Conservation (phyloP, 2,329 filamentous ascomycete species). For the Alternaria sp. region DNA sequence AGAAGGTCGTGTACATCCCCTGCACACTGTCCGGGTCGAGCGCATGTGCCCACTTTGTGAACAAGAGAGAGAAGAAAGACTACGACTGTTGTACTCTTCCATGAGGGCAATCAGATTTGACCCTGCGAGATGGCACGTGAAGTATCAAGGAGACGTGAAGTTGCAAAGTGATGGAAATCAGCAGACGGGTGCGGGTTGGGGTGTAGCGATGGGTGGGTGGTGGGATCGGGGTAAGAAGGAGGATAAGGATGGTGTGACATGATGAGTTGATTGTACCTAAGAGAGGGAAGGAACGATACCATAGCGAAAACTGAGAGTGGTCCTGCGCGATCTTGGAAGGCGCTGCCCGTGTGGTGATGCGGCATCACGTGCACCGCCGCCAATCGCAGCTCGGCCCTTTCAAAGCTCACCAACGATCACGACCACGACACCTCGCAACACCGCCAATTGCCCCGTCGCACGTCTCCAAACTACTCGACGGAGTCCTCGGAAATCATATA, state of each 20-base stretch:
- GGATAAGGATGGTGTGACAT: background rate
- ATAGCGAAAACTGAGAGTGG: background rate
- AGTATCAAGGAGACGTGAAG: slow-evolving; percentile 1
- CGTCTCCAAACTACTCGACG: background rate
- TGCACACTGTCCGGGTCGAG: slow-evolving; percentile 3
- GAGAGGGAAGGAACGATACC: accelerated
- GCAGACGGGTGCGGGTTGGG: background rate
- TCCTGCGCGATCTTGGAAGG: background rate
- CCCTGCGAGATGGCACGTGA: slow-evolving; percentile 10
- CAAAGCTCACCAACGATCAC: slow-evolving; percentile 18
- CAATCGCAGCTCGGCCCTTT: slow-evolving; percentile 15
- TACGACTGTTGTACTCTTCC: background rate
- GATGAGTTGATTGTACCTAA: background rate
- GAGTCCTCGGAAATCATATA: background rate
- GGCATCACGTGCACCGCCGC: slow-evolving; percentile 17
- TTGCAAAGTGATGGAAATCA: background rate
- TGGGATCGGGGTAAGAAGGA: slow-evolving; percentile 3
- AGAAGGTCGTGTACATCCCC: slow-evolving; percentile 4
- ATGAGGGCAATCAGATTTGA: background rate
- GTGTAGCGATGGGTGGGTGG: slow-evolving; percentile 9
- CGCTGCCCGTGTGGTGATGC: background rate
- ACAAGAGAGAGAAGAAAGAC: slow-evolving; percentile 6
- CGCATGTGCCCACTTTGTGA: slow-evolving; percentile 5
- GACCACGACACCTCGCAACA: slow-evolving; percentile 8
- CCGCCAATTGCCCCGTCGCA: slow-evolving; percentile 22